These are phyloP conservation scores for Pisolithus microcarpus DNA, from an alignment of 768 basidiomycete genomes.

Conservation along the genomic window DNA sequence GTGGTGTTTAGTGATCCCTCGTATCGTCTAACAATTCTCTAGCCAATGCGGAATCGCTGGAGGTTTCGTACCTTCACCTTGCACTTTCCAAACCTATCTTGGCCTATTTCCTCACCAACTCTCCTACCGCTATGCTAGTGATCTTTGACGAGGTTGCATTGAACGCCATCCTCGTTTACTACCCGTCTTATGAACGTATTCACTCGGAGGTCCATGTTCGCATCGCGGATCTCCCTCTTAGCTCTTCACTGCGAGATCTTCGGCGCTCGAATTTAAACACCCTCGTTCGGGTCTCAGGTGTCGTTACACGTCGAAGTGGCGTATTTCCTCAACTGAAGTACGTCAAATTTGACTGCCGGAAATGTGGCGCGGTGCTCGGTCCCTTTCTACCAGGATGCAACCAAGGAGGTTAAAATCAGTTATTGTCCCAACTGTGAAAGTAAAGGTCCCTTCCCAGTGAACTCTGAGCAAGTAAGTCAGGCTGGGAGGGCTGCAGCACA, in stretches of 20 bases:
- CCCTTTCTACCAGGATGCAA: slow-evolving; percentile 98
- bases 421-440: slow-evolving; percentile 93
- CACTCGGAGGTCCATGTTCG: slow-evolving; percentile 98
- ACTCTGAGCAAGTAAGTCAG: slow-evolving; percentile 82
- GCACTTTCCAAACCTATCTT: slow-evolving; percentile 88
- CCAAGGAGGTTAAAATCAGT: slow-evolving; percentile 87
- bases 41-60: slow-evolving; percentile 97
- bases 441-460: slow-evolving; percentile 92
- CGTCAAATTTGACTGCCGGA: slow-evolving; percentile 96
- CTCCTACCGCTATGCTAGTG: slow-evolving; percentile 84
- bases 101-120: slow-evolving; percentile 96
- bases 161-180: slow-evolving; percentile 90
- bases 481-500: neutral
- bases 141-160: slow-evolving; percentile 96
- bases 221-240: slow-evolving; percentile 87
- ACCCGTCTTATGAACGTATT: slow-evolving; percentile 93
- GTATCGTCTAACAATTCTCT: slow-evolving; percentile 8
- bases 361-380: slow-evolving; percentile 89
- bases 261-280: slow-evolving; percentile 90
- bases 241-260: slow-evolving; percentile 86
- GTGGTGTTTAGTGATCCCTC: slow-evolving; percentile 1
- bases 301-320: slow-evolving; percentile 90
- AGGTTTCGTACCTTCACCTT: slow-evolving; percentile 95
- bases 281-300: slow-evolving; percentile 90
- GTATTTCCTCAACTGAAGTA: slow-evolving; percentile 99